A percentile compares a stretch with the other conserved stretches of the same genome.
These are phyloP conservation scores for Aspergillus haitiensis DNA, from an alignment of 495 filamentous ascomycete genomes.

Conservation along the genomic window DNA sequence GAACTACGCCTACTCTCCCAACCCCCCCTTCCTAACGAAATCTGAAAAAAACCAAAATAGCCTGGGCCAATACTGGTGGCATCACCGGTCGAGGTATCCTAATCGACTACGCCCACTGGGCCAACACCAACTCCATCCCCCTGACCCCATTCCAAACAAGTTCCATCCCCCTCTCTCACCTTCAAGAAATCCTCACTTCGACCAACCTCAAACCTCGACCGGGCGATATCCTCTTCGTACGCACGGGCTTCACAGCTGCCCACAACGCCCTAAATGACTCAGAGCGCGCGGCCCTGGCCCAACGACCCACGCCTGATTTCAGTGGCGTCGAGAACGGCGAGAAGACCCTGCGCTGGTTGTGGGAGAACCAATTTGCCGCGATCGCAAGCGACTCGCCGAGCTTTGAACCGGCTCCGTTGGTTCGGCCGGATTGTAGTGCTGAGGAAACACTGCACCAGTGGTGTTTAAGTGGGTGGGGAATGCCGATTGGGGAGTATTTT, in stretches of 20 bases:
- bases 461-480: constrained; percentile 55
- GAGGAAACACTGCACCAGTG: constrained; percentile 50
- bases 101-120: constrained; percentile 58
- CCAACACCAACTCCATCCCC: constrained; percentile 34
- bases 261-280: constrained; percentile 35
- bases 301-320: constrained; percentile 31
- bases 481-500: constrained; percentile 61
- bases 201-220: constrained; percentile 38
- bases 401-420: constrained; percentile 39
- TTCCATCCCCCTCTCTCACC: constrained; percentile 40
- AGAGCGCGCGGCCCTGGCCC: constrained; percentile 33
- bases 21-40: no score
- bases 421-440: constrained; percentile 1
- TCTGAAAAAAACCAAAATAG: constrained; percentile 11
- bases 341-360: constrained; percentile 48
- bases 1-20: no score
- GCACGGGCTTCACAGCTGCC: constrained; percentile 49
- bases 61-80: constrained; percentile 46
- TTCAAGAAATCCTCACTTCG: constrained; percentile 41
- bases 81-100: constrained; percentile 59
- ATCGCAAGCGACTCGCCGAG: constrained; percentile 51
- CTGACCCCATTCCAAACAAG: constrained; percentile 41
- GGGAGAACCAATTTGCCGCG: constrained; percentile 51
- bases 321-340: constrained; percentile 49
- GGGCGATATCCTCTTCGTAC: constrained; percentile 59